These are phyloP conservation scores for Spiraea crenata DNA, from an alignment of 331 rosid genomes.

Conservation along the genomic window DNA sequence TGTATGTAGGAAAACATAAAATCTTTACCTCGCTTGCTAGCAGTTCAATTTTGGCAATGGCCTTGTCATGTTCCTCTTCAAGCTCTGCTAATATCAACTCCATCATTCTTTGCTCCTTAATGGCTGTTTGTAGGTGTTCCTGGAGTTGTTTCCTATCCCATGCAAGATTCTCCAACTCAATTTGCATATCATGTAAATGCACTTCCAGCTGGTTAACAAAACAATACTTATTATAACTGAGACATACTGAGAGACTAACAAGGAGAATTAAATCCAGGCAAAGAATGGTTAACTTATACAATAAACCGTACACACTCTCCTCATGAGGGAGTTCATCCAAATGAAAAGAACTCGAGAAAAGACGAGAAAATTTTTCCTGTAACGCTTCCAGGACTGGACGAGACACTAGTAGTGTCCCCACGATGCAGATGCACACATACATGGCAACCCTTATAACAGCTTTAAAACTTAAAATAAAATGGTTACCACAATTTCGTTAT, in stretches of 20 bases:
- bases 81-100: constrained; percentile 59
- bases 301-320: not conserved
- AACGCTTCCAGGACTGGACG: no score
- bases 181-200: constrained; percentile 43
- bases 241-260: not conserved
- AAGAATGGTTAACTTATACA: no score
- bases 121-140: constrained; percentile 45
- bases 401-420: not conserved
- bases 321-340: not conserved
- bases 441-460: not conserved
- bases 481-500: not conserved
- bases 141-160: constrained; percentile 58
- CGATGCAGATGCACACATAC: not conserved
- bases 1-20: not conserved
- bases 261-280: no score
- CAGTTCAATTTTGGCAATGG: constrained; percentile 51
- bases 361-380: no score
- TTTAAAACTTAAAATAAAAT: not conserved
- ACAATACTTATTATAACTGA: not conserved
- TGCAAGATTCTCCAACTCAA: constrained; percentile 46
- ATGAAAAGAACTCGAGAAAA: no score
- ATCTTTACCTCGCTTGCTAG: constrained; percentile 58
- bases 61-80: constrained; percentile 71
- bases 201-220: constrained; percentile 52
- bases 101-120: constrained; percentile 64